Evolutionary conservation across 345 rosid species (phyloP).

Genomic region (Citrus unshiu): DNA sequence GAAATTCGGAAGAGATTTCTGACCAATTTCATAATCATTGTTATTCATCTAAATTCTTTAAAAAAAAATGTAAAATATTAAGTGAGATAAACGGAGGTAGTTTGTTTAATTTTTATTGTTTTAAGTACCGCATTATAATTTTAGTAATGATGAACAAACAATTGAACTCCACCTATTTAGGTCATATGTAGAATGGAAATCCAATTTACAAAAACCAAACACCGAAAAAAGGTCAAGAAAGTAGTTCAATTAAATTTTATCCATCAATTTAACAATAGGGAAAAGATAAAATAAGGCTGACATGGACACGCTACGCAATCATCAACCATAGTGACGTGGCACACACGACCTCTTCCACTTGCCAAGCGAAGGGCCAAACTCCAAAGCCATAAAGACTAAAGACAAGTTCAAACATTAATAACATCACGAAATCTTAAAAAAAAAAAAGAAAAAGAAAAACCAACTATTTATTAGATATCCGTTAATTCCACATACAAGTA

Average conservation of each 20-base stretch:
- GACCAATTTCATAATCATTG: no score
- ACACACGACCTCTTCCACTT: constrained; percentile 17
- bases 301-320: constrained; percentile 11
- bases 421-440: constrained; percentile 21
- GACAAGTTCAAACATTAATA: constrained; percentile 39
- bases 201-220: neutral
- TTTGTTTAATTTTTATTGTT: no score
- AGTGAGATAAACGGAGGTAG: no score
- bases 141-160: no score
- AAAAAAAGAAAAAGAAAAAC: no score
- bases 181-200: no score
- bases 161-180: no score
- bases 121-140: no score
- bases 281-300: neutral
- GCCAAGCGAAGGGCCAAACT: neutral
- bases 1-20: no score
- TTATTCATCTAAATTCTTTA: no score
- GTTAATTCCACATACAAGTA: neutral
- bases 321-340: constrained; percentile 9
- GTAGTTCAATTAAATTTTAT: neutral
- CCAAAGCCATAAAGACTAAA: constrained; percentile 11
- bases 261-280: neutral
- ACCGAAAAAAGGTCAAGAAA: neutral
- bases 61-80: no score
- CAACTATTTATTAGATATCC: no score